Base-by-base conservation (phyloP, 371 early-diverging fungal species). In the Entomophthora muscae region DNA sequence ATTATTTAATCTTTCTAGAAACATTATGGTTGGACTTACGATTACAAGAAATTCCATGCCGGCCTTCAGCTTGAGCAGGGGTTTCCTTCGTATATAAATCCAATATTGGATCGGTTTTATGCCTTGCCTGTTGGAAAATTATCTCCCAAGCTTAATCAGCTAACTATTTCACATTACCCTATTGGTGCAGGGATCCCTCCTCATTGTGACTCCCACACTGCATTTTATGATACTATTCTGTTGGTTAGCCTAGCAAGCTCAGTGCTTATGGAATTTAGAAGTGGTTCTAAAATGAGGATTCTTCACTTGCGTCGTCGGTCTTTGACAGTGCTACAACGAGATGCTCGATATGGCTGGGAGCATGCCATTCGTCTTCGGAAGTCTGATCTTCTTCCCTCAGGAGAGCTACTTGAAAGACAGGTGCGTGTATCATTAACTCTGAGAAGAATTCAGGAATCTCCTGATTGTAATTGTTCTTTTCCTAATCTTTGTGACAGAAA, bases 161-260 rank as follows among this genome's bases (percentile, higher is more conserved):
- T 69, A 7, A 66, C 69, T 7, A 42, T 66, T 27, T 64, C 61
- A 23, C 17, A 58, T 53, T 69, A 69, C 62, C 69, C 69, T 29
- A 13, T 51, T 31, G 69, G 69, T 21, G 27, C 66, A 1, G 69
- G 69, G 12, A 69, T 69, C 10, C 66, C 69, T n/a, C 66, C 69
- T 56, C 69, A 69, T 28, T 56, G 66, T 22, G 69, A 69, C 53
- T 31, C 51, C 29, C 69, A 69, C 52, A 53, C 64, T 10, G 63
- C 66, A 17, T 69, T 69, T 63, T 58, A 56, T 23, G 52, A 52
- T 17, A 52, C 52, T 30, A 61, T 69, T 28, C 22, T 64, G 5
- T 23, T 57, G 24, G 32, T 69, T 33, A 66, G 66, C 53, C 33
- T 69, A 29, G 52, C 53, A 28, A 65, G 59, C 54, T 10, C 64